Evolutionary conservation across 306 rosid genomes (phyloP).

Genomic region (Prunus mira): DNA sequence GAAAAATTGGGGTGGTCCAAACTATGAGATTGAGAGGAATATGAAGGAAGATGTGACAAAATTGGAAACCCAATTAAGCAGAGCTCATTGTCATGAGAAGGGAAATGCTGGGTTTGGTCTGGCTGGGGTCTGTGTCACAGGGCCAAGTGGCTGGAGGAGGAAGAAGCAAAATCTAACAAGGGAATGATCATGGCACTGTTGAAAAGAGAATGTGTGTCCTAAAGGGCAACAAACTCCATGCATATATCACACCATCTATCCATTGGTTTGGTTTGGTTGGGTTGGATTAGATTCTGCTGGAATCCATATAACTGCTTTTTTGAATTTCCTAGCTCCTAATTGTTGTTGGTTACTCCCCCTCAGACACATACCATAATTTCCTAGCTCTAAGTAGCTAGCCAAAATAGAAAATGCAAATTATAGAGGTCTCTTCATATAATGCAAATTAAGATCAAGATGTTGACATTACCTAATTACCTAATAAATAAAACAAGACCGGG

Average conservation of each 20-base stretch:
- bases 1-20: not conserved
- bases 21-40: not conserved
- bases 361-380: not conserved
- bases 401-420: not conserved
- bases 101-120: slow-evolving; percentile 9
- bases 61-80: not conserved
- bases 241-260: slow-evolving; percentile 12
- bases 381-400: not conserved
- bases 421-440: not conserved
- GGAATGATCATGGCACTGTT: slow-evolving; percentile 41
- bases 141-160: slow-evolving; percentile 46
- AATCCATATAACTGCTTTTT: slow-evolving; percentile 9
- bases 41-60: slow-evolving; percentile 10
- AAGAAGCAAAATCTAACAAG: slow-evolving; percentile 30
- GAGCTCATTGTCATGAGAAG: slow-evolving; percentile 13
- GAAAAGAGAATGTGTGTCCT: slow-evolving; percentile 41
- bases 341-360: not conserved
- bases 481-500: no score
- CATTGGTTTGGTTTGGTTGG: slow-evolving; percentile 28
- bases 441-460: no score
- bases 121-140: slow-evolving; percentile 23
- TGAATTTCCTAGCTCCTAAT: not conserved
- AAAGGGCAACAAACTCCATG: slow-evolving; percentile 34
- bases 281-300: slow-evolving; percentile 12
- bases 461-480: no score